Percentiles rank a stretch among this genome's conserved stretches.
Evolutionary conservation across 2,329 filamentous ascomycete species (phyloP).

Genomic region (Colletotrichum chlorophyti): DNA sequence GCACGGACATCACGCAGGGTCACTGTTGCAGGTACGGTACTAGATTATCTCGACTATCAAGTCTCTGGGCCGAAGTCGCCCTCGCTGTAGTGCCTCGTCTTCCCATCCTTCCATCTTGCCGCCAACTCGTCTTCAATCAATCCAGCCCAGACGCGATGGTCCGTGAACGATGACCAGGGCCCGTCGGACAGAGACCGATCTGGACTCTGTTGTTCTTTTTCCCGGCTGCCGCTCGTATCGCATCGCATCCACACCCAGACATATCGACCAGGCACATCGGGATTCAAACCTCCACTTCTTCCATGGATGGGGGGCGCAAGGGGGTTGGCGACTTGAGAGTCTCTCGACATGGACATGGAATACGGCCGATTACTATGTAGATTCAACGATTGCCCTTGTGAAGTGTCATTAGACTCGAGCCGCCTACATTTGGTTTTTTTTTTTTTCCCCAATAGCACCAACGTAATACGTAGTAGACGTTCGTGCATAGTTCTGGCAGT

Average conservation of each 20-base stretch:
- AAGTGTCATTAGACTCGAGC: not conserved
- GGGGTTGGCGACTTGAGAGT: not conserved
- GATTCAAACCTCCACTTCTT: slow-evolving; percentile 23
- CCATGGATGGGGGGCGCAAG: slow-evolving; percentile 3
- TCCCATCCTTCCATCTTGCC: slow-evolving; percentile 13
- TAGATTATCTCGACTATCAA: too few relatives aligned
- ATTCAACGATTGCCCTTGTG: too few relatives aligned
- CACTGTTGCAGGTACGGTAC: too few relatives aligned
- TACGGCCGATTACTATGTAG: too few relatives aligned
- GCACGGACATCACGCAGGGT: too few relatives aligned
- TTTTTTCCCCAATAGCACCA: too few relatives aligned
- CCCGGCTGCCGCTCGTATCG: slow-evolving; percentile 27
- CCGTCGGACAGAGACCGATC: slow-evolving; percentile 27
- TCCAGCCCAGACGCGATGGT: too few relatives aligned
- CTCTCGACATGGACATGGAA: slow-evolving; percentile 14
- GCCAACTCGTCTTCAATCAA: not conserved
- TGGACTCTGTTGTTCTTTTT: slow-evolving; percentile 14
- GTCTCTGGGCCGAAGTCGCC: too few relatives aligned
- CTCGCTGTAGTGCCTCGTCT: too few relatives aligned
- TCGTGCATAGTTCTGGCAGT: not conserved
- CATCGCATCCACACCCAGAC: slow-evolving; percentile 9
- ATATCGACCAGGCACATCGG: slow-evolving; percentile 13
- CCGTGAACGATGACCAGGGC: not conserved
- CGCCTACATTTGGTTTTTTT: not conserved
- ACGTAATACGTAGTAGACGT: too few relatives aligned